A percentile compares a stretch with the other conserved stretches of the same genome.
Conservation (phyloP, 305 asterid species). For the Ajuga reptans region DNA sequence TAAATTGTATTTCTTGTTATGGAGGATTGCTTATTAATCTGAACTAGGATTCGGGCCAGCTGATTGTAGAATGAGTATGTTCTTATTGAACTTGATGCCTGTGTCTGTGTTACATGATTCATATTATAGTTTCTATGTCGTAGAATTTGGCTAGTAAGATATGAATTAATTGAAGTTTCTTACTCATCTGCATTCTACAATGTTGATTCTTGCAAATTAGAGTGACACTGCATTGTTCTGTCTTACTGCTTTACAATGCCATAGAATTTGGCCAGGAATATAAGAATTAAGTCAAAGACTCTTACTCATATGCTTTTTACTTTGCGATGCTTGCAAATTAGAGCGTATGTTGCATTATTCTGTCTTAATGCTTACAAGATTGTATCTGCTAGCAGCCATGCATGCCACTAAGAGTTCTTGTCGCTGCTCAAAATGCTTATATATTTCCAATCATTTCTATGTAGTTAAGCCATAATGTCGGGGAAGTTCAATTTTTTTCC, state of each 20-base stretch:
- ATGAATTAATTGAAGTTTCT: not conserved
- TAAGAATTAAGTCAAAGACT: not conserved
- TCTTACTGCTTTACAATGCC: not conserved
- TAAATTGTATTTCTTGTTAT: too few species aligned
- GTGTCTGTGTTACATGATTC: not conserved
- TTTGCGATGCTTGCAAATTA: not conserved
- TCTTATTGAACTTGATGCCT: not conserved
- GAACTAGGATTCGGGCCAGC: not conserved
- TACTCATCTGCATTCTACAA: not conserved
- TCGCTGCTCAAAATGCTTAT: not conserved
- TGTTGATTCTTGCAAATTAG: not conserved
- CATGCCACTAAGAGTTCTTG: not conserved
- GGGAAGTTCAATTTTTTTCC: not conserved
- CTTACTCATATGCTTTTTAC: not conserved
- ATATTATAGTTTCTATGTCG: not conserved
- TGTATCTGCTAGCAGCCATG: not conserved
- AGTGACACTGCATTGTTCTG: not conserved
- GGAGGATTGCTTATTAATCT: not conserved
- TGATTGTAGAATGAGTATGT: not conserved
- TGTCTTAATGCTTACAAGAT: not conserved
- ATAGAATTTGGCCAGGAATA: not conserved
- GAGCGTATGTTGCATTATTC: not conserved
- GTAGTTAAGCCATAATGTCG: not conserved
- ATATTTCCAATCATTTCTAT: not conserved
- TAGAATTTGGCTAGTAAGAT: not conserved